These are phyloP conservation scores for Trichocomaceae sp. DNA, from an alignment of 2,329 filamentous ascomycete species.

Conservation along the genomic window DNA sequence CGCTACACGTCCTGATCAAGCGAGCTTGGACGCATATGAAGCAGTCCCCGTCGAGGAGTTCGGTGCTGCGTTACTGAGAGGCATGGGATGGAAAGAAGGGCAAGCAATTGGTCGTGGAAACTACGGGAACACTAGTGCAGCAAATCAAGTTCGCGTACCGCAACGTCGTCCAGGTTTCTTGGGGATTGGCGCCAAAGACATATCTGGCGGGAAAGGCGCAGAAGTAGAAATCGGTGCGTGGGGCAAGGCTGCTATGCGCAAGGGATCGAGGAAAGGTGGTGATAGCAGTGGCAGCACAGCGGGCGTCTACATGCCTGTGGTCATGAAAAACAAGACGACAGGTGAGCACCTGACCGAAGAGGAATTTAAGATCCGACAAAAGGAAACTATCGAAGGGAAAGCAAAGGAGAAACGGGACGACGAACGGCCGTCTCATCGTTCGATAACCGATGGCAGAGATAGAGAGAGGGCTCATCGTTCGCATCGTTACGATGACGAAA, in stretches of 20 bases:
- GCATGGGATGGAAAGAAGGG: slow-evolving; percentile 88
- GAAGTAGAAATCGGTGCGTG: slow-evolving; percentile 72
- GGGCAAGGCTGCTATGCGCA: slow-evolving; percentile 58
- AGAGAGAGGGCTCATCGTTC: slow-evolving; percentile 18
- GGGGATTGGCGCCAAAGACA: slow-evolving; percentile 81
- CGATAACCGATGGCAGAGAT: slow-evolving; percentile 17
- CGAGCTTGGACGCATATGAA: slow-evolving; percentile 77
- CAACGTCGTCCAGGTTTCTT: slow-evolving; percentile 72
- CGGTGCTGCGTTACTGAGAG: slow-evolving; percentile 77
- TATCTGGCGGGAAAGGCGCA: slow-evolving; percentile 47
- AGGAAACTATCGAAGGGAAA: slow-evolving; percentile 44
- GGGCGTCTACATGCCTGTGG: slow-evolving; percentile 55
- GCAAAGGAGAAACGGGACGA: slow-evolving; percentile 39
- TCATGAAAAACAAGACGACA: slow-evolving; percentile 56
- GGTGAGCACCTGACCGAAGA: slow-evolving; percentile 58
- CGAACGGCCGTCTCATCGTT: slow-evolving; percentile 27
- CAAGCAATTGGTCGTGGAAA: slow-evolving; percentile 52
- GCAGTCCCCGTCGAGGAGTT: slow-evolving; percentile 91
- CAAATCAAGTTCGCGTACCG: slow-evolving; percentile 55
- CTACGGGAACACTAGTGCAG: slow-evolving; percentile 33
- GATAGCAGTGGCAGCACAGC: slow-evolving; percentile 33
- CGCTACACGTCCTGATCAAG: slow-evolving; percentile 63
- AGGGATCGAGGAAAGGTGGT: slow-evolving; percentile 51
- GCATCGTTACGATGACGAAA: slow-evolving; percentile 27
- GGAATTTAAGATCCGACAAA: slow-evolving; percentile 49